Evolutionary conservation across 257 asterid species (phyloP).

Genomic region (Rehmannia glutinosa): DNA sequence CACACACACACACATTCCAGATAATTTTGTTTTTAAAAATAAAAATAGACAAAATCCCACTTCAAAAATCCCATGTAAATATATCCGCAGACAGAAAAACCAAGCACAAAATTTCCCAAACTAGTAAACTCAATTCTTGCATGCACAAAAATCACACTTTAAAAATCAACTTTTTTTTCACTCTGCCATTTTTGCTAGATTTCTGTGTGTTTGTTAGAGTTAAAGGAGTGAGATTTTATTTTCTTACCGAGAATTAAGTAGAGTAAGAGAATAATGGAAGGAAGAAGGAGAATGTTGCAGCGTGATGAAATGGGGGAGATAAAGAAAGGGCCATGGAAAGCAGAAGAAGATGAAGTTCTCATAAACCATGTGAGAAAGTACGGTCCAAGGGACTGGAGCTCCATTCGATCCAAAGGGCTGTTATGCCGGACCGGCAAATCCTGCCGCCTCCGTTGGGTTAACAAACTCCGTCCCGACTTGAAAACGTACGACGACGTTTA

Average conservation of each 20-base stretch:
- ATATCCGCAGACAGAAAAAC: background rate
- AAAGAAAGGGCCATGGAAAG: conserved; percentile 95
- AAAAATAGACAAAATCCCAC: background rate
- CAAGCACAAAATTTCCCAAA: background rate
- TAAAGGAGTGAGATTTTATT: too few species aligned
- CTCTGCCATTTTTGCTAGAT: too few species aligned
- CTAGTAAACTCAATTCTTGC: background rate
- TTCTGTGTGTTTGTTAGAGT: background rate
- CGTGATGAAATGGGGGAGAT: conserved; percentile 46
- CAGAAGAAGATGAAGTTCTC: conserved; percentile 78
- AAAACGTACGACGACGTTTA: conserved; percentile 60
- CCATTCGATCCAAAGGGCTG: conserved; percentile 99
- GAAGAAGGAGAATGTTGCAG: conserved; percentile 30
- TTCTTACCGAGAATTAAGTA: too few species aligned
- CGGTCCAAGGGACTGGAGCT: conserved; percentile 94
- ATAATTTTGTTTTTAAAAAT: background rate
- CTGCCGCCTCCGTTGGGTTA: conserved; percentile 97
- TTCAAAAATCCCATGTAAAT: background rate
- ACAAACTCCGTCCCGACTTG: conserved; percentile 88
- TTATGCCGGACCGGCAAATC: conserved; percentile 88
- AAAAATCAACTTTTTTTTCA: background rate
- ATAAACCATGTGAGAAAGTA: conserved; percentile 58
- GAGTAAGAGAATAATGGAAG: conserved; percentile 19
- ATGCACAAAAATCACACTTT: background rate
- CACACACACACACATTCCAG: conserved; percentile 10